Evolutionary conservation across 352 stramenopile genomes (phyloP).

Genomic region (Discostella stelligera): DNA sequence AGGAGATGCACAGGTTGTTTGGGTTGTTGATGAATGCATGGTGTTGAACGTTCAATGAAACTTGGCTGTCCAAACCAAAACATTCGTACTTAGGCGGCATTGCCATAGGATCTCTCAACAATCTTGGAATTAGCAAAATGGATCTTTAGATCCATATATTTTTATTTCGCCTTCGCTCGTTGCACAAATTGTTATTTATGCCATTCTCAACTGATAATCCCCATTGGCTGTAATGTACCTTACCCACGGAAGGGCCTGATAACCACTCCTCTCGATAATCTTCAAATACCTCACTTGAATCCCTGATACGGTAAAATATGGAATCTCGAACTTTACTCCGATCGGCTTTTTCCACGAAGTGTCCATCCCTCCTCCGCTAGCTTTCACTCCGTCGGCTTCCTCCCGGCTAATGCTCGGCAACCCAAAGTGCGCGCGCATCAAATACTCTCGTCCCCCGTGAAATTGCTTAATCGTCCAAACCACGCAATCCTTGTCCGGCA

Average conservation of each 20-base stretch:
- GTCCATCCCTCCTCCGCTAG: conserved; percentile 50
- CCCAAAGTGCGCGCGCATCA: conserved; percentile 99
- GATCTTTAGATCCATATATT: background rate
- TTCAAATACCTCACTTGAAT: conserved; percentile 99
- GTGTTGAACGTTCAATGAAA: no score
- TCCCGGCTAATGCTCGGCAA: conserved; percentile 92
- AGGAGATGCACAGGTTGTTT: background rate
- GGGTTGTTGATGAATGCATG: no score
- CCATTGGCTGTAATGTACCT: conserved; percentile 99
- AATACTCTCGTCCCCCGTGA: conserved; percentile 95
- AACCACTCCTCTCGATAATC: conserved; percentile 99
- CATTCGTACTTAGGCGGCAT: no score
- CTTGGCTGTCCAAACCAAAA: no score
- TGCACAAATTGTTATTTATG: conserved; percentile 70
- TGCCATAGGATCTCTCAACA: background rate
- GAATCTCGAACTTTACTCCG: conserved; percentile 94
- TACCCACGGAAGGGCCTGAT: conserved; percentile 99
- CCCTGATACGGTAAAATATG: conserved; percentile 92
- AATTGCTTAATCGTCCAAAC: conserved; percentile 99
- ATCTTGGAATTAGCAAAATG: background rate
- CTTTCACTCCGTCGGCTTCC: conserved; percentile 60
- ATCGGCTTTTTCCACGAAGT: conserved; percentile 84
- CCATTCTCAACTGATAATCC: conserved; percentile 99
- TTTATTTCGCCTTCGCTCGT: background rate
- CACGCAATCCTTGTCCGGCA: conserved; percentile 97